Base-by-base conservation (phyloP, 192 early-diverging fungal genomes). In the Umbelopsis vinacea region DNA sequence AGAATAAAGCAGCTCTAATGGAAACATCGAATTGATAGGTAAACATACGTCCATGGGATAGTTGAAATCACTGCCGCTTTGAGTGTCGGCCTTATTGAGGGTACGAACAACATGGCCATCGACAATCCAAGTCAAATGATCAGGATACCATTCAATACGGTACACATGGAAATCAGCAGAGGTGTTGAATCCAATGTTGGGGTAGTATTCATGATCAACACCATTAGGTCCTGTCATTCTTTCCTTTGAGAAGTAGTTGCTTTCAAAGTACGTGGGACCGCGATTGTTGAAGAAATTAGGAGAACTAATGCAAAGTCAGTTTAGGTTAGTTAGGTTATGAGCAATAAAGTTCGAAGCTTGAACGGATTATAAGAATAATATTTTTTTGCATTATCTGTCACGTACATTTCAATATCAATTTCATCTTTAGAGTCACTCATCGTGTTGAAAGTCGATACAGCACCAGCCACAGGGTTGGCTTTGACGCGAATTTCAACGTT, bases 331-430 rank as follows among this genome's bases (percentile, higher is more conserved):
- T 4, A 63, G 8, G 4, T 29, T 37, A 29, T 5, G 0, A 37
- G 14, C 57, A 1, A 43, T 11, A 43, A 6, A 43, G 40, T 43
- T 33, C 26, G 29, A 19, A 38, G 6, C 3, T 63, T 19, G 17
- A 14, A 15, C 5, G 2, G 22, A 35, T n/a, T n/a, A n/a, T n/a
- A n/a, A n/a, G n/a, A n/a, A n/a, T n/a, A n/a, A n/a, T 43, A 4
- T 43, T 12, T 7, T 43, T 43, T 43, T 43, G 8, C 40, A 43
- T 43, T 29, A 2, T 43, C 40, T 6, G 40, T 11, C 40, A 43
- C 57, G 8, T 63, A 63, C 69, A 80, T 67, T 70, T 86, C 85
- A 48, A 77, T 80, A 71, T 86, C 85, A 48, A 86, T 82, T 74
- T 86, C 85, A 40, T 86, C 85, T 43, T 81, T 83, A 15, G 73